Percentiles rank a stretch among this genome's conserved stretches.
Evolutionary conservation across 176 grass and related monocot genomes (phyloP).

Genomic region (Cenchrus purpureus): DNA sequence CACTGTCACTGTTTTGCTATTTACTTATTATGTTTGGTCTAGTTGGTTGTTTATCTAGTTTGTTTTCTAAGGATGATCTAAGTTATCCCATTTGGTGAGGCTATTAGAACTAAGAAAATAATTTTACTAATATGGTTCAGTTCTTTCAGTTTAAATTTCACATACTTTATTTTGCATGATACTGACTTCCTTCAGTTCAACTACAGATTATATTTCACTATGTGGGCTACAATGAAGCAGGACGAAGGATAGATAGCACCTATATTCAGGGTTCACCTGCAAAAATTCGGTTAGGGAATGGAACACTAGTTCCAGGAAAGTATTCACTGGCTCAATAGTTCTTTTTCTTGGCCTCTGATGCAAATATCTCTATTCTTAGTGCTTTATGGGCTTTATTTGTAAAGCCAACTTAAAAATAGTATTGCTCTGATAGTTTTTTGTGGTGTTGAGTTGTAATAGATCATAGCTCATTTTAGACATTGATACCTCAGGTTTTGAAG

Average conservation of each 20-base stretch:
- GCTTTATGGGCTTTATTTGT: constrained; percentile 24
- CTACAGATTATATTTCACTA: constrained; percentile 87
- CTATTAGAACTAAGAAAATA: neutral
- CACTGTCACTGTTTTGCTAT: neutral
- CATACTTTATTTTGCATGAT: constrained; percentile 30
- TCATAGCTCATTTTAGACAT: constrained; percentile 42
- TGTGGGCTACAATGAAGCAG: constrained; percentile 93
- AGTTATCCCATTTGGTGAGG: neutral
- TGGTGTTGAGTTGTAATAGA: neutral
- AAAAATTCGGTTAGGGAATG: constrained; percentile 94
- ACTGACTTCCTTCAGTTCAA: constrained; percentile 37
- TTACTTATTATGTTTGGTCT: constrained; percentile 11
- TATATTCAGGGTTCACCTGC: constrained; percentile 90
- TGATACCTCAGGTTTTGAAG: constrained; percentile 91
- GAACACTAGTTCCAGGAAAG: constrained; percentile 95
- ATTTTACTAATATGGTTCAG: neutral
- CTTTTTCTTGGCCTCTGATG: constrained; percentile 8
- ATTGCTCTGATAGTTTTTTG: constrained; percentile 6
- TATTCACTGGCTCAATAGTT: constrained; percentile 19
- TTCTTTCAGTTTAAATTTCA: constrained; percentile 19
- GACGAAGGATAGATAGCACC: constrained; percentile 95
- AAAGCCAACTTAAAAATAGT: neutral
- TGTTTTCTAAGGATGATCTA: constrained; percentile 26
- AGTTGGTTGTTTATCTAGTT: constrained; percentile 25
- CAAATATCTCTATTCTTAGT: constrained; percentile 3